Evolutionary conservation across 495 filamentous ascomycete genomes (phyloP), one percentile per base, ranked within the genome.

Genomic region (Darksidea phi): DNA sequence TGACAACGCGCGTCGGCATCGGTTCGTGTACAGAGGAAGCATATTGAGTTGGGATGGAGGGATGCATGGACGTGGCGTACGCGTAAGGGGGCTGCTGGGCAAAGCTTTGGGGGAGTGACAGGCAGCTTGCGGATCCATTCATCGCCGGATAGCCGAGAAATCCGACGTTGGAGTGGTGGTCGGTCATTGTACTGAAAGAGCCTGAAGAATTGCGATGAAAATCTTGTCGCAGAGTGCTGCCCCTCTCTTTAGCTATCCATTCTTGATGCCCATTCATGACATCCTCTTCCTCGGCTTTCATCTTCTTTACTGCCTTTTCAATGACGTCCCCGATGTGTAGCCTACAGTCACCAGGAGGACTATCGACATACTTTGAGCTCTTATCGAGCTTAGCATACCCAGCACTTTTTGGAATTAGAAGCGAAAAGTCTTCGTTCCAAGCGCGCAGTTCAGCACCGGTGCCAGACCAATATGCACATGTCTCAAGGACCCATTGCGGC

Each of bases 401-500:
- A 6, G 24, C 17, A 26, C 47, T 32, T 8, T 51, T 17, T 8
- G 55, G 54, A 28, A 55, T 54, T 1, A 64, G n/a, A 13, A 20
- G 18, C 6, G 25, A 3, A 10, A 54, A 18, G 2, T 58, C 48
- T 3, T 48, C 21, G 10, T 20, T 15, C 41, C 53, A 23, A 1
- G 2, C 41, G 7, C 48, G 63, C n/a, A 66, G 32, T 7, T 25
- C 42, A 11, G 8, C 21, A n/a, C 57, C 57, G 7, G 20, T 41
- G 12, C 63, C 57, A n/a, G 47, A 8, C 63, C 63, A 66, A 15
- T 23, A 7, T 0, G 43, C 45, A 20, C 28, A 41, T 0, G 63
- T 66, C 21, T 57, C 50, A 18, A 61, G 34, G 8, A 66, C 20
- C 46, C 58, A 66, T 38, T 60, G 57, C 20, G 63, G 63, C 20